phyloP scores from a whole-genome alignment of 805 yeast genomes.

The Suhomyces sp. region DNA sequence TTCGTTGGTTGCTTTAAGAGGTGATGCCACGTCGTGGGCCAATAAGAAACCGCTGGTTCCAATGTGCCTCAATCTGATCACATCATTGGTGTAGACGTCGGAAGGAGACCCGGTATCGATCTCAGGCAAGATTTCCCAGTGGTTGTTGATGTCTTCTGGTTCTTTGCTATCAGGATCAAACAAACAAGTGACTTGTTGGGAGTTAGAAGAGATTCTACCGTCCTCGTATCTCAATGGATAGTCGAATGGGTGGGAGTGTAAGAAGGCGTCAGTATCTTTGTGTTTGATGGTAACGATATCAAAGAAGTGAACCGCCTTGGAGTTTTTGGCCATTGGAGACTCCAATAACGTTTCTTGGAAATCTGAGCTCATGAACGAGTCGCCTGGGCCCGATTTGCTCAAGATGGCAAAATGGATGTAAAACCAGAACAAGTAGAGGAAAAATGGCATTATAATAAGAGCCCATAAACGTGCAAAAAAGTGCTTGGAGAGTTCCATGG shows the following conservation, averaged over 20 bases:
- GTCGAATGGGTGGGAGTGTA: conserved; percentile 74
- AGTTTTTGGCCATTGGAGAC: conserved; percentile 66
- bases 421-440: conserved; percentile 85
- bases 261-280: conserved; percentile 69
- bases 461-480: conserved; percentile 68
- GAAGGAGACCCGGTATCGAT: conserved; percentile 17
- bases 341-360: conserved; percentile 92
- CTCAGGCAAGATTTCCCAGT: conserved; percentile 83
- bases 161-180: conserved; percentile 35
- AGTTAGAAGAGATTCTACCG: conserved; percentile 90
- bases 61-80: conserved; percentile 76
- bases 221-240: conserved; percentile 95
- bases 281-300: conserved; percentile 79
- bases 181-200: conserved; percentile 87
- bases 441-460: conserved; percentile 75
- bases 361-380: conserved; percentile 87
- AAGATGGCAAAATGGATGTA: conserved; percentile 84
- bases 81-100: conserved; percentile 62
- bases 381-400: conserved; percentile 92
- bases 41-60: conserved; percentile 75
- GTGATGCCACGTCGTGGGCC: conserved; percentile 96
- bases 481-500: conserved; percentile 61
- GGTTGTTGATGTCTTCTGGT: conserved; percentile 57
- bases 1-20: conserved; percentile 86
- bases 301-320: conserved; percentile 69